Evolutionary conservation across 2,329 filamentous ascomycete species (phyloP).

Genomic region (Aspergillus flavus): DNA sequence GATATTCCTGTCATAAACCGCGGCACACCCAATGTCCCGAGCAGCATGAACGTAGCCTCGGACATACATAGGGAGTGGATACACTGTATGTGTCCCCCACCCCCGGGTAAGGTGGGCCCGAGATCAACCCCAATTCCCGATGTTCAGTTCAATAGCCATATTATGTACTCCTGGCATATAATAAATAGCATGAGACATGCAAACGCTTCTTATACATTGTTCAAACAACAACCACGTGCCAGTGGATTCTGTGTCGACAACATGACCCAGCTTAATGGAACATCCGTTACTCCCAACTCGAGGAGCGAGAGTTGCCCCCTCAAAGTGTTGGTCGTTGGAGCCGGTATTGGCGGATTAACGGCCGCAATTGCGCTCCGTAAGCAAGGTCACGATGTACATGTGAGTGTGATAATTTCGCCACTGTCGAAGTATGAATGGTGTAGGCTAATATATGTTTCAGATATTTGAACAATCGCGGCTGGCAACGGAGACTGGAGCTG

Average conservation of each 20-base stretch:
- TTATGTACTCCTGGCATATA: not conserved
- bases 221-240: not conserved
- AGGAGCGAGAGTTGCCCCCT: not conserved
- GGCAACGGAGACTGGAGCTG: slow-evolving; percentile 58
- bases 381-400: slow-evolving; percentile 50
- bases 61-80: not conserved
- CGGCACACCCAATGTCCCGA: not conserved
- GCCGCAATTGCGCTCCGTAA: slow-evolving; percentile 51
- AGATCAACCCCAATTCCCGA: not conserved
- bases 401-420: not conserved
- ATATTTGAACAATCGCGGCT: slow-evolving; percentile 58
- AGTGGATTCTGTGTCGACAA: not conserved
- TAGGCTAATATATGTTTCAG: slow-evolving; percentile 27
- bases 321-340: slow-evolving; percentile 4
- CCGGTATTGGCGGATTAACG: slow-evolving; percentile 28
- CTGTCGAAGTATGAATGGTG: not conserved
- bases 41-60: not conserved
- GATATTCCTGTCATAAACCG: not conserved
- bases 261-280: not conserved
- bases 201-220: not conserved
- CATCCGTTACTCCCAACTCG: not conserved
- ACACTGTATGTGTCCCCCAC: not conserved
- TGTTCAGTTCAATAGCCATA: not conserved
- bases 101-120: not conserved
- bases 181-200: not conserved